Evolutionary conservation across 116 monocot species (phyloP), one percentile per base, ranked within the genome.

Genomic region (Dioscorea cayenensis): DNA sequence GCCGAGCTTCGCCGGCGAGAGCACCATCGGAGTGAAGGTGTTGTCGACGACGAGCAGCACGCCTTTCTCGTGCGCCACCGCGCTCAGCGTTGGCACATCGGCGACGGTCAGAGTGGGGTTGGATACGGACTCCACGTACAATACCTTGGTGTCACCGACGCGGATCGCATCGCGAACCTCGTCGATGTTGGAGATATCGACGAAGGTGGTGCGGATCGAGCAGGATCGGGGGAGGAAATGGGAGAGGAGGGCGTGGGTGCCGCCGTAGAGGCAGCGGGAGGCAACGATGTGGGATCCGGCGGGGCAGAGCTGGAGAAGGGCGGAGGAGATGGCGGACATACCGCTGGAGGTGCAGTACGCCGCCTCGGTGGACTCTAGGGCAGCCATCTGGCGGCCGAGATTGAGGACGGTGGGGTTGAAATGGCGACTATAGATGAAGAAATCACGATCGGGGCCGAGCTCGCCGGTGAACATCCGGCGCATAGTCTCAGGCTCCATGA

Each of bases 401-500:
- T 85, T 90, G 38, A 92, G 87, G 23, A 96, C 92, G 11, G 95
- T 96, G 12, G 95, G 95, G 79, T 96, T 96, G 73, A 90, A 96
- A 84, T 96, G 92, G 25, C 95, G 92, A 79, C 90, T 90, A 78
- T 96, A 96, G 78, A 96, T 79, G 82, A 78, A 96, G 80, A 87
- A 87, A 82, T 96, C 95, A 35, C 84, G 83, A 27, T 96, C 95
- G 25, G 95, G 95, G 35, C 95, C 92, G 48, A 96, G 90, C 69
- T 96, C 95, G 50, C 95, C 95, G 66, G 82, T 21, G 81, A 96
- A 96, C 89, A 96, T 83, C 43, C 84, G 77, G 17, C 80, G 70
- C 92, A 96, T 88, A 70, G 90, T 96, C 16, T 96, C 95, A 2
- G 95, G 80, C 78, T 96, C 95, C 95, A 96, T 92, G 60, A 96